phyloP scores from a whole-genome alignment of 495 filamentous ascomycete species.

The Aspergillus sparsus region DNA sequence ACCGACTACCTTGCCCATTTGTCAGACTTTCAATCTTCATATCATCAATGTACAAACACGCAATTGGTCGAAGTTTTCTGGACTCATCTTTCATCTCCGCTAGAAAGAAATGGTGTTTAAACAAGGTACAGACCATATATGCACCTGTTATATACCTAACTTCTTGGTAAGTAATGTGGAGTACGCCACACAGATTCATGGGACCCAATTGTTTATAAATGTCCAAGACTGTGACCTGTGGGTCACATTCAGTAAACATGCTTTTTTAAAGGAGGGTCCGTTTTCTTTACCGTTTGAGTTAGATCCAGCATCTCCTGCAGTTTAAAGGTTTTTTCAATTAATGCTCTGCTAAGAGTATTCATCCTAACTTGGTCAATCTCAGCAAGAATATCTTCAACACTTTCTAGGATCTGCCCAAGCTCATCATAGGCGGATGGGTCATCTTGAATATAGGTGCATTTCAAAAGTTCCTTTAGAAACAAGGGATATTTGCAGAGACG shows the following conservation, averaged over 20 bases:
- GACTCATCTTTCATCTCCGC: constrained; percentile 63
- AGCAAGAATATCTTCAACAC: constrained; percentile 67
- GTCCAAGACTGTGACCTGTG: constrained; percentile 41
- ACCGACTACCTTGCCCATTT: constrained; percentile 74
- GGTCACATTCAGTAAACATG: constrained; percentile 19
- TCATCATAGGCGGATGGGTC: constrained; percentile 78
- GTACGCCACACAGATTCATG: constrained; percentile 78
- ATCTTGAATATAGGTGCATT: constrained; percentile 78
- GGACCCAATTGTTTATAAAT: constrained; percentile 78
- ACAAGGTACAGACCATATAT: constrained; percentile 88
- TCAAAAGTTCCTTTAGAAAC: constrained; percentile 78
- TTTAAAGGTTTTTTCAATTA: constrained; percentile 54
- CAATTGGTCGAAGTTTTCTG: constrained; percentile 69
- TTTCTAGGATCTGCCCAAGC: constrained; percentile 71
- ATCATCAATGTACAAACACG: constrained; percentile 69
- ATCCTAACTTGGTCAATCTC: constrained; percentile 76
- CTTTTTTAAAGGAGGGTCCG: background rate
- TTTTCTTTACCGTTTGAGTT: constrained; percentile 59
- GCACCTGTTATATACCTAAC: constrained; percentile 65
- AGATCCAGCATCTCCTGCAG: constrained; percentile 62
- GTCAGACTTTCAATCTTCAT: constrained; percentile 73
- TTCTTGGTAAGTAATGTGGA: constrained; percentile 82
- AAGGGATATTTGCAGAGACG: constrained; percentile 91
- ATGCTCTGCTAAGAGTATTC: constrained; percentile 41
- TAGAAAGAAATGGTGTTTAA: constrained; percentile 76